phyloP scores from a whole-genome alignment of 192 early-diverging fungal species.

The Globomyces pollinis-pini region DNA sequence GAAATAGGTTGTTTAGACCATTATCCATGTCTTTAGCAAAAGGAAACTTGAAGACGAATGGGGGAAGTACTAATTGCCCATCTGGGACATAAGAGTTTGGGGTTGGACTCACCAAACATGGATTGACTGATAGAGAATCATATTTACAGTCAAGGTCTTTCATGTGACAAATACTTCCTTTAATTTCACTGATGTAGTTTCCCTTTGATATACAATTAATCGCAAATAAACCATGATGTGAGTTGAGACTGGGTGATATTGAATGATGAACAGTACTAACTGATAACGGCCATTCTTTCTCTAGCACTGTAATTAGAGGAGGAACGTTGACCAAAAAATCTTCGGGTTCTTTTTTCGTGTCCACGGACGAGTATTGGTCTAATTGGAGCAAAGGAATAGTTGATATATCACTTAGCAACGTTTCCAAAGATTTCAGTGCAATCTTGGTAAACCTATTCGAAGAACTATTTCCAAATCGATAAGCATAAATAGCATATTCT shows the following conservation, averaged over 20 bases:
- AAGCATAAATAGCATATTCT: not conserved
- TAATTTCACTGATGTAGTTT: slow-evolving; percentile 68
- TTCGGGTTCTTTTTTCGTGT: not conserved
- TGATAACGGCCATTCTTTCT: not conserved
- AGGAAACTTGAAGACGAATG: slow-evolving; percentile 29
- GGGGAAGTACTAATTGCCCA: slow-evolving; percentile 12
- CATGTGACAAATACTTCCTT: slow-evolving; percentile 34
- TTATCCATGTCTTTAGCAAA: slow-evolving; percentile 1
- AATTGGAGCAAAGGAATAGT: not conserved
- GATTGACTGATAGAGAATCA: not conserved
- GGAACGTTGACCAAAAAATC: not conserved
- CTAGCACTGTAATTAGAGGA: not conserved
- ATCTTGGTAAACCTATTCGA: not conserved
- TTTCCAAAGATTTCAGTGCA: slow-evolving; percentile 12
- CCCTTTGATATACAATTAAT: slow-evolving; percentile 42
- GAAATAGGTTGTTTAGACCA: too few relatives aligned
- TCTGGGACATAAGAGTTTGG: too few relatives aligned
- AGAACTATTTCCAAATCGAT: not conserved
- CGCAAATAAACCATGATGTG: slow-evolving; percentile 55
- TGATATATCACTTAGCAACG: not conserved
- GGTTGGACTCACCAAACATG: not conserved
- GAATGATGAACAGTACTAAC: not conserved
- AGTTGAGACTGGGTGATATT: not conserved
- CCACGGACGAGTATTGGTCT: slow-evolving; percentile 24
- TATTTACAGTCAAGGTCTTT: slow-evolving; percentile 5